Base-by-base conservation (phyloP, 805 yeast genomes). In the Phaffomyces opuntiae region DNA sequence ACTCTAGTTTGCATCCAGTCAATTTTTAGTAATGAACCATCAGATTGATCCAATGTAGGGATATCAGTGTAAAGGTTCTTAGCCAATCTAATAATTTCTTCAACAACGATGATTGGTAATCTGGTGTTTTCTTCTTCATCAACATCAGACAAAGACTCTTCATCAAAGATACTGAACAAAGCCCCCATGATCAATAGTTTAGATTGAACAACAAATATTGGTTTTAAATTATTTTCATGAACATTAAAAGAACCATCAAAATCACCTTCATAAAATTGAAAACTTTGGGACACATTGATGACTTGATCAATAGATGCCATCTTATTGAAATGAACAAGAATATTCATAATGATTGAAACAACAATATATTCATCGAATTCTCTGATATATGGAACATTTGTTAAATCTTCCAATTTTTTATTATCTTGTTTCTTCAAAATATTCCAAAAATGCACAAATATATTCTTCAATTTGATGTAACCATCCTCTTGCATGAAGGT, bases 401-500 rank as follows among this genome's bases (percentile, higher is more conserved):
- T 70, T 17, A 68, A 50, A 39, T 64, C 54, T 33, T 61, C 42
- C 40, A 64, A 38, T 45, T 62, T 51, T 33, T 55, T 53, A 13
- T 56, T 52, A 19, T 59, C 62, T 13, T 59, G 48, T 1, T 38
- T 17, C 0, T 38, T 47, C 34, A 67, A 46, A 32, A 59, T 38
- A 19, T 51, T 50, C 47, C 64, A 54, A 49, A 60, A 63, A 50
- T 57, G 50, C 49, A 59, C 11, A 49, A 60, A 31, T 38, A 54
- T 36, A 5, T 64, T 60, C 36, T 61, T 62, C 39, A 72, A 55
- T 6, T 51, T 53, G 3, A 61, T 54, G 45, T 72, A 72, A 5
- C 81, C 80, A 9, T 74, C 76, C 37, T 65, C 57, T 53, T 80
- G 81, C 46, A 80, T 64, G 39, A 81, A 70, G n/a, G 73, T 57